Evolutionary conservation across 2,329 filamentous ascomycete species (phyloP), one percentile per base, ranked within the genome.

Genomic region (Boeremia lycopersici): DNA sequence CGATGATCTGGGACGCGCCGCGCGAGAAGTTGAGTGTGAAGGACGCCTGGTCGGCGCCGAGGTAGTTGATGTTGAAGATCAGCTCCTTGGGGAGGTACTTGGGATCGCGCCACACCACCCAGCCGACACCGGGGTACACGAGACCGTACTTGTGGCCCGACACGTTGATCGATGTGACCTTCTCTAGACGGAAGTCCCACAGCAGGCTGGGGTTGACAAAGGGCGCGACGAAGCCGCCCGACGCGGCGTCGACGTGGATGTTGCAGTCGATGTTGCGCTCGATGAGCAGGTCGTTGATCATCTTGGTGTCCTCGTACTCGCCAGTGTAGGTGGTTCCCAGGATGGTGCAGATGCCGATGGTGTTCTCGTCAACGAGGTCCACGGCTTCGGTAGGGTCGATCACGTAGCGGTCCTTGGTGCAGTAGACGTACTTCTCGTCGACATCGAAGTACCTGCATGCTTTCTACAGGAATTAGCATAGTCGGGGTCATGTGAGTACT

Each of bases 41-140:
- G 3, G 91, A 96, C 2, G 92, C 89, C 75, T 98, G 93, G 72
- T 97, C 91, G 10, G 93, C 93, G 44, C 93, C 93, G 6, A 97
- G 88, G 78, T 98, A 98, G 83, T 97, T 97, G 84, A 98, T 97
- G 83, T 96, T 97, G 85, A 98, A 98, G 68, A 98, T 91, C 19
- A 97, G 87, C 70, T 97, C 93, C 72, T 93, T 84, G 7, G 93
- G 93, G 2, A 71, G 63, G 49, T 66, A 71, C 53, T 64, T 95
- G 88, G 45, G 90, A 85, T 34, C 85, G 42, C 93, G 86, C 92
- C 93, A 97, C 62, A 97, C 82, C 10, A 93, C 87, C 93, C 93
- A 98, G 54, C 93, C 93, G 12, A 98, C 90, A 74, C 93, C 93
- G 0, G 93, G 93, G 73, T 97, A 96, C 0, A 81, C 82, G 45